Evolutionary conservation across 163 green algal species (phyloP).

Genomic region (Trebouxiophyceae sp.): DNA sequence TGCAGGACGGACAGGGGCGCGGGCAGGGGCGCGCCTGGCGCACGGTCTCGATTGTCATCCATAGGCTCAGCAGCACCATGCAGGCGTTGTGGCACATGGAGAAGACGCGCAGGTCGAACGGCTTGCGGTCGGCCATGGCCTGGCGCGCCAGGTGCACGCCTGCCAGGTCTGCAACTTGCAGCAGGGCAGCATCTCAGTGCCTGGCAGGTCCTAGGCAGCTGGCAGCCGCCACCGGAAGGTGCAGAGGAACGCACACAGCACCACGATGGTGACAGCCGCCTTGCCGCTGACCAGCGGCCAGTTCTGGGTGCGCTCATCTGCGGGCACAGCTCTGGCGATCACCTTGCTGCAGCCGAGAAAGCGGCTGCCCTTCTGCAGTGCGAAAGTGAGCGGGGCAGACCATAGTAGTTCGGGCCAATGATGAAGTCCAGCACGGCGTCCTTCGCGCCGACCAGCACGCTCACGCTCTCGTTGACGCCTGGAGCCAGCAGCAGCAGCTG

Average conservation of each 20-base stretch:
- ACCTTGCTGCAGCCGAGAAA: too few species aligned
- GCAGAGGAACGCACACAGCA: slow-evolving; percentile 12
- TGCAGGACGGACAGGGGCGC: too few species aligned
- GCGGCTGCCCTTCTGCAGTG: too few species aligned
- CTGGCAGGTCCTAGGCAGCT: background rate
- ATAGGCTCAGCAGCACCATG: slow-evolving; percentile 29
- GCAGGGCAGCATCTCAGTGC: background rate
- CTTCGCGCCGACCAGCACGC: too few species aligned
- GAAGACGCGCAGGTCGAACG: slow-evolving; percentile 27
- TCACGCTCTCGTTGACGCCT: too few species aligned
- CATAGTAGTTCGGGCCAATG: too few species aligned
- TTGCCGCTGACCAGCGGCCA: slow-evolving; percentile 24
- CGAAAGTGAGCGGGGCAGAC: too few species aligned
- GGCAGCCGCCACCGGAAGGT: background rate
- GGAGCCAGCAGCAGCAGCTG: too few species aligned
- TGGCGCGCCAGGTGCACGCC: slow-evolving; percentile 20
- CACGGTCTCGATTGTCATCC: slow-evolving; percentile 31
- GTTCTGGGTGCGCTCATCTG: slow-evolving; percentile 19
- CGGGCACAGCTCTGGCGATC: slow-evolving; percentile 34
- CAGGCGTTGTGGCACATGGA: slow-evolving; percentile 29
- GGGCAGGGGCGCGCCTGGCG: slow-evolving; percentile 13
- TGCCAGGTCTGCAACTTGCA: slow-evolving; percentile 21
- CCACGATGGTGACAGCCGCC: slow-evolving; percentile 8
- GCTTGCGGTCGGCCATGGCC: slow-evolving; percentile 27
- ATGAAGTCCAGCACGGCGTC: too few species aligned